Base-by-base conservation (phyloP, 1,284 basidiomycete genomes). In the Puccinia coronata region DNA sequence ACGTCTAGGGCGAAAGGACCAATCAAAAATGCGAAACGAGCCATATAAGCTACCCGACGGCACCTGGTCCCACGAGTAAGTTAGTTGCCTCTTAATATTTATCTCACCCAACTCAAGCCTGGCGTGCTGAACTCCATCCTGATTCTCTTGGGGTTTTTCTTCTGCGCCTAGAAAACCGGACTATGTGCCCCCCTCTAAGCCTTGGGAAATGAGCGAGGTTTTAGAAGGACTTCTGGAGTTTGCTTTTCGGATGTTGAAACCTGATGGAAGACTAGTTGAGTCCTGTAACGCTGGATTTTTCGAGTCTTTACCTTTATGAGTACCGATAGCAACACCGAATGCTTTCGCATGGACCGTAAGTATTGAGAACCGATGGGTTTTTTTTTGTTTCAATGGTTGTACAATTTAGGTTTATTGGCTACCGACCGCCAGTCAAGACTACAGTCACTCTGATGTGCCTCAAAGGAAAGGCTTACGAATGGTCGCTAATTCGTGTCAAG, bases 361-460 rank as follows among this genome's bases (percentile, higher is more conserved):
- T 55, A 36, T 73, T 53, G n/a, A 34, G 18, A 28, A 36, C n/a
- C 5, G 0, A 53, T 25, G 41, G 8, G 34, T 70, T 39, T 9
- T 25, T n/a, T 49, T 69, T 51, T 28, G 23, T 28, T 28, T 34
- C 28, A 14, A 6, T 59, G 8, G 14, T 34, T 67, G 36, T 63
- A 0, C 11, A 11, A 12, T 51, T 25, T 47, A 82, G 83, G 83
- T 85, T 51, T 86, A 84, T 79, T 85, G 84, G 83, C 88, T 98
- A 34, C 96, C 95, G 0, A 96, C 95, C 0, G 92, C 96, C 28
- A 93, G 91, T 20, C 94, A 95, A 71, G 92, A 95, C 79, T 98
- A 95, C 85, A 90, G 92, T 83, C 92, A 93, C 83, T 88, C 96
- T 0, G 95, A 98, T 85, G 88, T 97, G 1, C 90, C 90, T 0